Evolutionary conservation across 2,329 filamentous ascomycete genomes (phyloP).

Genomic region (Penicillium sp.): DNA sequence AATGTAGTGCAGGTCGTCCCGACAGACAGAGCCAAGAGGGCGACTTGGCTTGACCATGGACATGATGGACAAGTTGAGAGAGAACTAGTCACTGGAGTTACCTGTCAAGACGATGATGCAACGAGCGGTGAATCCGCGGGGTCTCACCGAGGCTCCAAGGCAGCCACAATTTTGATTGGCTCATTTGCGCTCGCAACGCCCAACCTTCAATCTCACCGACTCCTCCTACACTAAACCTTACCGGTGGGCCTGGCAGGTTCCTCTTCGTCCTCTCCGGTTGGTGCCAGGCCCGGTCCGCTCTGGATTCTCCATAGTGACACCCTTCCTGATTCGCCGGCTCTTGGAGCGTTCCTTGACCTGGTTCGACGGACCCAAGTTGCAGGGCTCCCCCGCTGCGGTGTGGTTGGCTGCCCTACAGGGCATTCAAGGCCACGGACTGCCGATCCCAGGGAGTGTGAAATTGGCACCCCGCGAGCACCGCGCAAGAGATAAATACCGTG

Average conservation of each 20-base stretch:
- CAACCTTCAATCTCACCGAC: conserved; percentile 23
- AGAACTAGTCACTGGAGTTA: too few relatives aligned
- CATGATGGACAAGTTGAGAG: too few relatives aligned
- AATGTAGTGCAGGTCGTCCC: too few relatives aligned
- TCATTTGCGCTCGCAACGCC: too few relatives aligned
- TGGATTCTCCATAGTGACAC: neutral
- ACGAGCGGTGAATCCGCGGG: conserved; percentile 26
- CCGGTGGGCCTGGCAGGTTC: conserved; percentile 17
- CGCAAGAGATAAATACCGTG: conserved; percentile 18
- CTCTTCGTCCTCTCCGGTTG: conserved; percentile 9
- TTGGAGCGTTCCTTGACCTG: conserved; percentile 2
- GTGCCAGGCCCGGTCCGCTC: conserved; percentile 7
- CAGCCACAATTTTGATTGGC: conserved; percentile 18
- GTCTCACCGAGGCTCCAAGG: conserved; percentile 20
- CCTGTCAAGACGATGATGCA: too few relatives aligned
- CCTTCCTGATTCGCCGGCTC: conserved; percentile 11
- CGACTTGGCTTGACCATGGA: too few relatives aligned
- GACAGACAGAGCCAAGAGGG: too few relatives aligned
- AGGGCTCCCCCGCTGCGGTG: conserved; percentile 3
- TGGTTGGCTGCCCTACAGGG: conserved; percentile 27
- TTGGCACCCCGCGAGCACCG: conserved; percentile 1
- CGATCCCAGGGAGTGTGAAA: too few relatives aligned
- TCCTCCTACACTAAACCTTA: conserved; percentile 26
- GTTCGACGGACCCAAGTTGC: too few relatives aligned
- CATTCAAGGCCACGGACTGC: conserved; percentile 4